Base-by-base conservation (phyloP, 352 stramenopile genomes). In the Pythium rishiriense region DNA sequence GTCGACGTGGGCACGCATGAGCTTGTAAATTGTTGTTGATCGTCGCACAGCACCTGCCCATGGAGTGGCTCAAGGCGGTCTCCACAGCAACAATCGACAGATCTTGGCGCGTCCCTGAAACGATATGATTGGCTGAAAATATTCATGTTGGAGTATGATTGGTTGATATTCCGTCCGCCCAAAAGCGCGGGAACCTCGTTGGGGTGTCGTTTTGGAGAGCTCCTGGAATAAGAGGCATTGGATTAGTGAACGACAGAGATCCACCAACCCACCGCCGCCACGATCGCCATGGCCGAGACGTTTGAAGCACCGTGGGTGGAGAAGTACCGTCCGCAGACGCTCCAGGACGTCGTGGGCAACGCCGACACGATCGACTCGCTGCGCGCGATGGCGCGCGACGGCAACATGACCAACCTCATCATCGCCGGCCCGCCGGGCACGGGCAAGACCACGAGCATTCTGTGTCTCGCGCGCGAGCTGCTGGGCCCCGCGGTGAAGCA, bases 401-500 rank as follows among this genome's bases (percentile, higher is more conserved):
- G 97, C 35, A 99, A 99, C 76, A 94, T 99, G 79, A 98, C 97
- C 11, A 99, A 99, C 77, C 85, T 99, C 33, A 99, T 99, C 76
- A 87, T 99, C 29, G 92, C 90, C 11, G 94, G 95, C 1, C 93
- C 94, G 8, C 94, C 94, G 4, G 95, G 94, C 45, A 98, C 91
- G 17, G 92, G 93, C 42, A 98, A 98, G 66, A 98, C 96, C 37
- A 98, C 93, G 24, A 96, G 82, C 64, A 94, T 98, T 35, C 78
- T 98, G 31, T 96, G 89, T 70, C 73, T 98, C 24, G 92, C 94
- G 24, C 75, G 86, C 37, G 87, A 93, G 54, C 83, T 98, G 68
- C 87, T 98, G 8, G 91, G 93, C 7, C 33, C 76, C 14, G 76
- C 77, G 19, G 59, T 90, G 39, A 91, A 97, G 72, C 85, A 96